Evolutionary conservation across 371 early-diverging fungal species (phyloP), one percentile per base, ranked within the genome.

Genomic region (Thermomucor indicae-seudaticae): DNA sequence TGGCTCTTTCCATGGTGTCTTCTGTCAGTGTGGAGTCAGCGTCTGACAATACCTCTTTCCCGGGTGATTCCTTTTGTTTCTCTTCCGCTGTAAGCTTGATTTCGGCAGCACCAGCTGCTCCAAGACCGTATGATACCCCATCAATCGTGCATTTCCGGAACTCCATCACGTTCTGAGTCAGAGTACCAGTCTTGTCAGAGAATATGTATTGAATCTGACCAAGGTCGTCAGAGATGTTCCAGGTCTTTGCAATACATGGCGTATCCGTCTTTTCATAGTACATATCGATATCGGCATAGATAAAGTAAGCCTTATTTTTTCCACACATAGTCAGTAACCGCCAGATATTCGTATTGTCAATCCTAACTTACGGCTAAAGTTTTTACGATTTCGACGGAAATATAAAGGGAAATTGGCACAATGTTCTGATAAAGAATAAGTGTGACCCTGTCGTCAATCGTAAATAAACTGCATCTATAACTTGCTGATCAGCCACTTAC

Each of bases 181-280:
- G 55, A 4, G 90, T 90, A 12, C 90, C 90, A 0, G 90, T 88
- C 53, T 97, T 97, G 78, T 97, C 97, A n/a, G 90, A 88, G 51
- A 97, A 90, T 12, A 97, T 83, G 70, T 93, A 96, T 50, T 95
- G 91, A 50, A 98, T 89, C 59, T 92, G 90, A 16, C 98, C 90
- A 17, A 86, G 65, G 52, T 90, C 89, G 49, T 90, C 90, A 6
- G 88, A 84, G 31, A 90, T 78, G 45, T 84, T 95, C 88, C 95
- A 95, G 30, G 92, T 86, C 50, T 90, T 85, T 16, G 95, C 88
- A 11, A 84, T 70, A 62, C 93, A 92, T 3, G 88, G 84, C 22
- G 81, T 78, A 53, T 95, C 84, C 5, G 79, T 75, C 7, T 81
- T 76, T 38, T 79, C 85, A 57, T 93, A 77, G 59, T 93, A 95